A percentile compares a stretch with the other conserved stretches of the same genome.
Evolutionary conservation across 179 eudicot species (phyloP).

Genomic region (Heliamphora ciliata): DNA sequence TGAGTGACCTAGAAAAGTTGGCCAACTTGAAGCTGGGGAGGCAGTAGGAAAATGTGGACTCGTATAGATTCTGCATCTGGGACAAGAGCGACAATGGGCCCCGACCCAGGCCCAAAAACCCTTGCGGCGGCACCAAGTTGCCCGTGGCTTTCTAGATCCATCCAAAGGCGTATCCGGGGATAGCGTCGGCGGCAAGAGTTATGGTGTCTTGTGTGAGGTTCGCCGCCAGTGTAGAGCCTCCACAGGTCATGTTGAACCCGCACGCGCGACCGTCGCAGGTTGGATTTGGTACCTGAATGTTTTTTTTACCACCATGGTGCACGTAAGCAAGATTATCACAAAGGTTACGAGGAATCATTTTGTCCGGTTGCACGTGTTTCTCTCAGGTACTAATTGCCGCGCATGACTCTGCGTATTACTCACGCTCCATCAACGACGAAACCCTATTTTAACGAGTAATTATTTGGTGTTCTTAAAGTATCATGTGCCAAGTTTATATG

Average conservation of each 20-base stretch:
- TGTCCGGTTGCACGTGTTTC: too few relatives aligned
- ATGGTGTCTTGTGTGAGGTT: constrained; percentile 58
- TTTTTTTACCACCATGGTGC: not conserved
- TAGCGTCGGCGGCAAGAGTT: constrained; percentile 50
- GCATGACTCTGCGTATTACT: too few relatives aligned
- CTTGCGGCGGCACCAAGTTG: constrained; percentile 60
- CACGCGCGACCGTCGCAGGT: constrained; percentile 26
- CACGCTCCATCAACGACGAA: too few relatives aligned
- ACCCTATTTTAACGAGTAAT: too few relatives aligned
- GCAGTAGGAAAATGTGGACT: constrained; percentile 79
- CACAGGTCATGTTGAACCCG: constrained; percentile 36
- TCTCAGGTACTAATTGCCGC: too few relatives aligned
- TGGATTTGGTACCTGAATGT: constrained; percentile 33
- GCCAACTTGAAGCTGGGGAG: constrained; percentile 60
- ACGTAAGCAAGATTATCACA: not conserved
- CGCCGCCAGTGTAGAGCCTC: constrained; percentile 40
- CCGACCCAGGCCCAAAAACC: constrained; percentile 70
- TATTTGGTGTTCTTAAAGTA: too few relatives aligned
- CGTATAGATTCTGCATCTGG: constrained; percentile 55
- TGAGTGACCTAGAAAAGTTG: constrained; percentile 54
- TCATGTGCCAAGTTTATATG: too few relatives aligned
- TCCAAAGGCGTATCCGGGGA: constrained; percentile 58
- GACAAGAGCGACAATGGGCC: constrained; percentile 68
- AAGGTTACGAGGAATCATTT: too few relatives aligned
- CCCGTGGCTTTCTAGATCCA: constrained; percentile 62